Evolutionary conservation across 73 alveolate species (phyloP).

Genomic region (Durusdinium trenchii): DNA sequence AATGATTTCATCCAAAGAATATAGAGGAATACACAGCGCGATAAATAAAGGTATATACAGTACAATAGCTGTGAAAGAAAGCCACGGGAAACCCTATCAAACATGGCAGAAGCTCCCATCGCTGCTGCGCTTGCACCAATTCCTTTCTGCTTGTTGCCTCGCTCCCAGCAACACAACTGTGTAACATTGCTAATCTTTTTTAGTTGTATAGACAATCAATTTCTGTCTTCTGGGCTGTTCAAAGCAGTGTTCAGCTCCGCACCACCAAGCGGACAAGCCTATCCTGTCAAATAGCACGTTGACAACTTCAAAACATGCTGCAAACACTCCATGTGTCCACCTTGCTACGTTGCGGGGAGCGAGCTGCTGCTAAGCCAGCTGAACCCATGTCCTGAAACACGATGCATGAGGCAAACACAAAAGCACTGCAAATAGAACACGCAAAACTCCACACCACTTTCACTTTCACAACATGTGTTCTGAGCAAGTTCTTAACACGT

Average conservation of each 20-base stretch:
- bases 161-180: background rate
- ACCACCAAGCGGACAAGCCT: conserved; percentile 59
- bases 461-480: background rate
- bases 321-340: background rate
- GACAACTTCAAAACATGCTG: background rate
- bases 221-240: background rate
- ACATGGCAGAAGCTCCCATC: conserved; percentile 9
- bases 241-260: background rate
- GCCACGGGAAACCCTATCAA: background rate
- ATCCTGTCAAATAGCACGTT: background rate
- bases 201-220: background rate
- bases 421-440: background rate
- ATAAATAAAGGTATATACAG: background rate
- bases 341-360: background rate
- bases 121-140: conserved; percentile 69
- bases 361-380: background rate
- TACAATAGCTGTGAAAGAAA: background rate
- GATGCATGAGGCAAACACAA: background rate
- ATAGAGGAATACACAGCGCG: background rate
- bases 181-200: background rate
- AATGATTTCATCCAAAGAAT: too few species aligned
- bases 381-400: background rate
- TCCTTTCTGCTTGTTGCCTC: conserved; percentile 62
- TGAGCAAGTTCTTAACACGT: too few species aligned
- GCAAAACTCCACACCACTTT: background rate